Evolutionary conservation across 1,284 basidiomycete genomes (phyloP).

Genomic region (Rhodotorula sp.): DNA sequence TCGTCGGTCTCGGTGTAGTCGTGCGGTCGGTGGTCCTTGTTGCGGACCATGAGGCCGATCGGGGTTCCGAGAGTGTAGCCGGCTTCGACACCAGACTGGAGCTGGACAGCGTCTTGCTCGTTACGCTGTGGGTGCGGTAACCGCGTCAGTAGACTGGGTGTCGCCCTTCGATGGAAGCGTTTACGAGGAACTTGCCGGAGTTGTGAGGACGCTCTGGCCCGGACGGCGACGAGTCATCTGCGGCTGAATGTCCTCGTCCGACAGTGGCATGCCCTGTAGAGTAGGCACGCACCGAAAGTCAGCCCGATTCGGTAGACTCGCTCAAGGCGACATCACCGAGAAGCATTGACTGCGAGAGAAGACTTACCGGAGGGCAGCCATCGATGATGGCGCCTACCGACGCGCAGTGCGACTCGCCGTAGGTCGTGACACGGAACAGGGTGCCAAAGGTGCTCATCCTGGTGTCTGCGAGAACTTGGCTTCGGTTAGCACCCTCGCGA

Average conservation of each 20-base stretch:
- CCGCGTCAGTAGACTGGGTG: not conserved
- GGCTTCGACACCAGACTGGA: conserved; percentile 92
- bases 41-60: conserved; percentile 90
- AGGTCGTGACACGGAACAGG: conserved; percentile 91
- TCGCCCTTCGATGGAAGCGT: conserved; percentile 45
- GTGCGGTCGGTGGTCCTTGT: conserved; percentile 97
- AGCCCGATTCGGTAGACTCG: too few species aligned
- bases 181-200: conserved; percentile 63
- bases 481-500: too few species aligned
- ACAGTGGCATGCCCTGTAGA: conserved; percentile 75
- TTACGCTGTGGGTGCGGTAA: conserved; percentile 63
- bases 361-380: conserved; percentile 83
- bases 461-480: not conserved
- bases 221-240: conserved; percentile 90
- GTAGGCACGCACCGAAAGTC: not conserved
- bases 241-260: conserved; percentile 79
- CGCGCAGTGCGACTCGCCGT: conserved; percentile 95
- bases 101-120: conserved; percentile 90
- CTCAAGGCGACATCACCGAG: not conserved
- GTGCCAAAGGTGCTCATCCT: conserved; percentile 89
- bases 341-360: not conserved
- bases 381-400: conserved; percentile 95
- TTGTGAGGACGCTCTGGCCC: conserved; percentile 95
- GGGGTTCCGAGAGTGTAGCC: conserved; percentile 96
- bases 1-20: conserved; percentile 98